These are phyloP conservation scores for Arachnomyces sp. DNA, from an alignment of 2,329 filamentous ascomycete genomes.

Conservation along the genomic window DNA sequence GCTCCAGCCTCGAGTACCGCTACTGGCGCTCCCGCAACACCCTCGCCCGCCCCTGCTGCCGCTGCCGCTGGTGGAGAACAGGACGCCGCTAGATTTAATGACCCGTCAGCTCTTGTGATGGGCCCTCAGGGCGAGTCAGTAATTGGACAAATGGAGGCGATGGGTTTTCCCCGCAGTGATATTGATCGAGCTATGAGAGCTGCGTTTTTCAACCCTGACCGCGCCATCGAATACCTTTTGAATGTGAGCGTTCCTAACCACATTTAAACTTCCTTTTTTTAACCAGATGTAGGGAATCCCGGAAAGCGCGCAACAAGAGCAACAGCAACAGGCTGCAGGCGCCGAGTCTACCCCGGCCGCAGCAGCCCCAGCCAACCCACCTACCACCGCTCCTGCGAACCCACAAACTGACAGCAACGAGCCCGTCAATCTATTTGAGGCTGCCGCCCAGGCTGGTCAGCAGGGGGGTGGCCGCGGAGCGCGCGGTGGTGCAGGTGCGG, in stretches of 20 bases:
- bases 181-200: slow-evolving; percentile 93
- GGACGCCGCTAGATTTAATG: slow-evolving; percentile 46
- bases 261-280: slow-evolving; percentile 2
- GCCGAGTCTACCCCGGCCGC: slow-evolving; percentile 38
- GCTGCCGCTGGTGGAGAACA: slow-evolving; percentile 35
- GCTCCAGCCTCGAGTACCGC: slow-evolving; percentile 8
- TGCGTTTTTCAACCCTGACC: slow-evolving; percentile 93
- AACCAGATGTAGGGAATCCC: slow-evolving; percentile 65
- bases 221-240: slow-evolving; percentile 91
- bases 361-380: slow-evolving; percentile 27
- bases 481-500: slow-evolving; percentile 15
- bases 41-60: slow-evolving; percentile 30
- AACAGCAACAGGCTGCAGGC: slow-evolving; percentile 44
- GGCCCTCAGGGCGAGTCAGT: slow-evolving; percentile 73
- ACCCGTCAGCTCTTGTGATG: slow-evolving; percentile 76
- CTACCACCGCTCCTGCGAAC: slow-evolving; percentile 31
- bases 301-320: slow-evolving; percentile 67
- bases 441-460: slow-evolving; percentile 66
- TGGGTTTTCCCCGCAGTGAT: slow-evolving; percentile 84
- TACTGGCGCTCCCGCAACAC: slow-evolving; percentile 9
- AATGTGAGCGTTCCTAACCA: slow-evolving; percentile 52
- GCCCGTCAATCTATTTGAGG: slow-evolving; percentile 82
- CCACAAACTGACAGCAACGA: slow-evolving; percentile 43
- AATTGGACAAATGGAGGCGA: slow-evolving; percentile 88
- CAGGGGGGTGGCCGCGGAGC: slow-evolving; percentile 36